Evolutionary conservation across 129 eudicot genomes (phyloP).

Genomic region (Deinandra increscens): DNA sequence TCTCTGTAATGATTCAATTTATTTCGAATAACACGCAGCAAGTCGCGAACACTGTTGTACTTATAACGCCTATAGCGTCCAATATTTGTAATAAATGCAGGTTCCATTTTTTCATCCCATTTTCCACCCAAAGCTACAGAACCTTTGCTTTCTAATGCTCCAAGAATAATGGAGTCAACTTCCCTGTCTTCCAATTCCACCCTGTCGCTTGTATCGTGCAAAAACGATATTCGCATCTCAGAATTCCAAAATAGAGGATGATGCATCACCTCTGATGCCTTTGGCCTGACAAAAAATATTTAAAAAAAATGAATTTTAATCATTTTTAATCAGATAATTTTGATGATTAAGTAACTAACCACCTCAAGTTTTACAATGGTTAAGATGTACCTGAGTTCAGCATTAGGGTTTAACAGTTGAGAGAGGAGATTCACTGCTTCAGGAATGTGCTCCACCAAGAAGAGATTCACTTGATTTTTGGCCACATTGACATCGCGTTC

Average conservation of each 20-base stretch:
- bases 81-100: constrained; percentile 58
- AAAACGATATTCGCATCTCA: constrained; percentile 69
- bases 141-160: constrained; percentile 66
- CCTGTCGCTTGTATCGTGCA: constrained; percentile 88
- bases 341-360: neutral
- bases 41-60: constrained; percentile 73
- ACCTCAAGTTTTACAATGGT: neutral
- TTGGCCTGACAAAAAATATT: constrained; percentile 55
- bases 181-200: constrained; percentile 90
- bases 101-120: constrained; percentile 88
- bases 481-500: constrained; percentile 84
- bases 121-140: constrained; percentile 60
- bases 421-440: constrained; percentile 82
- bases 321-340: neutral
- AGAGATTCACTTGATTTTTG: constrained; percentile 67
- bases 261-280: constrained; percentile 61
- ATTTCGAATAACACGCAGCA: constrained; percentile 83
- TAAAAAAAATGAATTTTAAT: too few relatives aligned
- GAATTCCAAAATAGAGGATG: constrained; percentile 94
- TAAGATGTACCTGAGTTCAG: constrained; percentile 62
- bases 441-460: constrained; percentile 72
- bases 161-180: constrained; percentile 48
- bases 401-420: constrained; percentile 52
- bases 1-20: constrained; percentile 85
- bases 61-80: constrained; percentile 78